Evolutionary conservation across 2,329 filamentous ascomycete species (phyloP).

Genomic region (Aaosphaeria pasadenensis): DNA sequence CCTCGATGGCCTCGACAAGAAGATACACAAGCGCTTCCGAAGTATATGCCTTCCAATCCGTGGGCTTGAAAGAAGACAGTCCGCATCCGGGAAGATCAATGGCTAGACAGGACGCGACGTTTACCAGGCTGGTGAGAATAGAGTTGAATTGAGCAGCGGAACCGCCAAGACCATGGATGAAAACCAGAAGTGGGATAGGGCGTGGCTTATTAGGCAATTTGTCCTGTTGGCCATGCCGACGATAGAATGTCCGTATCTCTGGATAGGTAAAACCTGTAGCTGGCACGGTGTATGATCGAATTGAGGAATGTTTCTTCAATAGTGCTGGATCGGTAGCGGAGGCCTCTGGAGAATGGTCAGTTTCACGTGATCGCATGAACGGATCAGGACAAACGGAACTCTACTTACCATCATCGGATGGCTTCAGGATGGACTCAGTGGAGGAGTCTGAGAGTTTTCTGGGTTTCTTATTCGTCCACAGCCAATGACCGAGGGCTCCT

Average conservation of each 20-base stretch:
- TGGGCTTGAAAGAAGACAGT: constrained; percentile 69
- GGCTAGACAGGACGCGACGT: constrained; percentile 79
- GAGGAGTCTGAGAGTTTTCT: neutral
- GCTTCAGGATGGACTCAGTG: neutral
- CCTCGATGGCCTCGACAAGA: constrained; percentile 69
- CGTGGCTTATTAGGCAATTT: constrained; percentile 72
- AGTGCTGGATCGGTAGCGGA: constrained; percentile 71
- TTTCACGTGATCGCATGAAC: neutral
- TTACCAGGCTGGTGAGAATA: constrained; percentile 75
- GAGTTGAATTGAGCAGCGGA: constrained; percentile 85
- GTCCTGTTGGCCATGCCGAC: constrained; percentile 75
- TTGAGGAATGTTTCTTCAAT: constrained; percentile 70
- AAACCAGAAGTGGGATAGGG: constrained; percentile 80
- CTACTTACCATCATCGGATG: neutral
- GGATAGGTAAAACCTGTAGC: constrained; percentile 65
- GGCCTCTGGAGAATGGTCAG: constrained; percentile 37
- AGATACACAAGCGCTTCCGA: constrained; percentile 73
- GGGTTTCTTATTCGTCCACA: neutral
- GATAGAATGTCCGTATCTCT: constrained; percentile 77
- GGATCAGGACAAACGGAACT: neutral
- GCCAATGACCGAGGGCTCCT: constrained; percentile 7
- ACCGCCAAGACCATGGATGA: constrained; percentile 90
- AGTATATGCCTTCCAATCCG: constrained; percentile 73
- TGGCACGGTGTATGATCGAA: constrained; percentile 69
- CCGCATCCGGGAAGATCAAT: constrained; percentile 92